A percentile compares a stretch with the other conserved stretches of the same genome.
phyloP scores from a whole-genome alignment of 169 alveolate genomes.

The Blepharisma undulans region DNA sequence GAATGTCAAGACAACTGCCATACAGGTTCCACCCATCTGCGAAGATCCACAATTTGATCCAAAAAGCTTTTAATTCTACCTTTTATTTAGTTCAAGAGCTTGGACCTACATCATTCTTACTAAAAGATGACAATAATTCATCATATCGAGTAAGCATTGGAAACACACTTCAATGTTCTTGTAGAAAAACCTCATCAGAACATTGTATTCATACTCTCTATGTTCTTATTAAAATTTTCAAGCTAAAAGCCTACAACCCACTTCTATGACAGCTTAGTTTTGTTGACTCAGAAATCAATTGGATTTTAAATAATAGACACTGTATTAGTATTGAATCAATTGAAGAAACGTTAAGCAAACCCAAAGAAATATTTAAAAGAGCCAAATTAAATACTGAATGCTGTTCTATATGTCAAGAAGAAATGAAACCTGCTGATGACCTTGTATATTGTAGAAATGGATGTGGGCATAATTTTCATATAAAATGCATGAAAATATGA shows the following conservation, averaged over 20 bases:
- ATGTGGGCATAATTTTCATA: constrained; percentile 67
- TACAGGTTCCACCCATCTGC: constrained; percentile 54
- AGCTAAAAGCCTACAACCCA: constrained; percentile 50
- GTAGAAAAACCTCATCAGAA: constrained; percentile 80
- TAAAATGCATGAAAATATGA: constrained; percentile 63
- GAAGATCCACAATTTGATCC: constrained; percentile 43
- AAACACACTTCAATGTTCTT: constrained; percentile 64
- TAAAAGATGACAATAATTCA: constrained; percentile 59
- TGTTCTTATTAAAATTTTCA: constrained; percentile 45
- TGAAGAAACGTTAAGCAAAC: constrained; percentile 23
- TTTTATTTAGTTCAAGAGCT: constrained; percentile 58
- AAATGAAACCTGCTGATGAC: constrained; percentile 44
- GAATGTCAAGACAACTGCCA: constrained; percentile 15
- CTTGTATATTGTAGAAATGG: constrained; percentile 60
- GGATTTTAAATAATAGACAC: constrained; percentile 23
- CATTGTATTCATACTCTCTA: constrained; percentile 84
- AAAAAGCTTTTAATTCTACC: constrained; percentile 53
- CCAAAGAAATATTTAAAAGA: constrained; percentile 37
- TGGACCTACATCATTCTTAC: constrained; percentile 58
- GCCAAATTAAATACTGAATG: constrained; percentile 49
- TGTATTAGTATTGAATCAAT: neutral
- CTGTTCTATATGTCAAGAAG: constrained; percentile 66
- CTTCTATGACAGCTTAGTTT: constrained; percentile 56
- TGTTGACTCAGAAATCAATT: constrained; percentile 53
- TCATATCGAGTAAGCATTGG: constrained; percentile 74